Evolutionary conservation across 768 basidiomycete genomes (phyloP).

Genomic region (Suillus lakei): DNA sequence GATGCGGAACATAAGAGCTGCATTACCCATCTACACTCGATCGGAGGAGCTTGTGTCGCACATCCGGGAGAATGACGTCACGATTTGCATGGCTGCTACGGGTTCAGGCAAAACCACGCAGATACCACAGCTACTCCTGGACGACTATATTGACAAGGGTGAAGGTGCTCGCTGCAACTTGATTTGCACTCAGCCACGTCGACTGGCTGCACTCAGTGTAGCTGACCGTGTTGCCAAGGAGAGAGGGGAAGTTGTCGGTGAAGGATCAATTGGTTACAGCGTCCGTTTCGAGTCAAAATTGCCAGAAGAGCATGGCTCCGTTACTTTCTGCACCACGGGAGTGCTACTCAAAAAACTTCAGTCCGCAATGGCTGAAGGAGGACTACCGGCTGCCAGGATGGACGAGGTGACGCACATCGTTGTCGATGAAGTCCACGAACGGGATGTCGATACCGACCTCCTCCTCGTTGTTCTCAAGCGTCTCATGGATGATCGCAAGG

Average conservation of each 20-base stretch:
- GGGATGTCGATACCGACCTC: conserved; percentile 92
- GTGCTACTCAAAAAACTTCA: conserved; percentile 89
- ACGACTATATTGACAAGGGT: conserved; percentile 77
- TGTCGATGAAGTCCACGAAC: conserved; percentile 96
- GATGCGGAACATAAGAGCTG: conserved; percentile 69
- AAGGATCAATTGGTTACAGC: conserved; percentile 80
- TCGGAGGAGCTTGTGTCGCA: conserved; percentile 69
- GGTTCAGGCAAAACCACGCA: conserved; percentile 96
- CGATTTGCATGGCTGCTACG: conserved; percentile 87
- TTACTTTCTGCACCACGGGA: conserved; percentile 94
- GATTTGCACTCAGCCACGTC: conserved; percentile 91
- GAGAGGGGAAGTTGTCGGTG: conserved; percentile 73
- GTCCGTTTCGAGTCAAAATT: conserved; percentile 87
- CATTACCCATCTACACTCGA: conserved; percentile 78
- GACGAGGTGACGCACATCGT: conserved; percentile 89
- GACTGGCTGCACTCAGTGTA: conserved; percentile 90
- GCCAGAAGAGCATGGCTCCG: conserved; percentile 79
- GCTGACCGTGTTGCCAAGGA: conserved; percentile 92
- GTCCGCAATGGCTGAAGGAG: conserved; percentile 58
- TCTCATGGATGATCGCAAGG: conserved; percentile 73
- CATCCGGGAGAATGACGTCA: conserved; percentile 80
- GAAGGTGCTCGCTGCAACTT: conserved; percentile 87
- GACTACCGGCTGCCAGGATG: conserved; percentile 43
- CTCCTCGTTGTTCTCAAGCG: conserved; percentile 89
- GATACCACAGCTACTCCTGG: conserved; percentile 90